phyloP scores from a whole-genome alignment of 257 asterid genomes.

The Solanum okadae region DNA sequence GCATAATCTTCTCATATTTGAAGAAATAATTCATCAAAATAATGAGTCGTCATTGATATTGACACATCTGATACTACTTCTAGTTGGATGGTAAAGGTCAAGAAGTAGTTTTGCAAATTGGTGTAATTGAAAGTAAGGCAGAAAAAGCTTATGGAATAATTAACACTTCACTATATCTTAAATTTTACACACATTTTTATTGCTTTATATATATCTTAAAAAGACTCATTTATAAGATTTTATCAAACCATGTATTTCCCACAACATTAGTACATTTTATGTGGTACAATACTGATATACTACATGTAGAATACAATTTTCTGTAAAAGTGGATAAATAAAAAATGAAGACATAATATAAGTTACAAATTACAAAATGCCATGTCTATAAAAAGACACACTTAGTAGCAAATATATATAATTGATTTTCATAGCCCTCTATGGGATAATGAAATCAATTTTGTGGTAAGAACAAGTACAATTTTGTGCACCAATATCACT shows the following conservation, averaged over 20 bases:
- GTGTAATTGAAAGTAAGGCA: neutral
- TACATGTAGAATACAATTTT: neutral
- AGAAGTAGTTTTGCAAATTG: neutral
- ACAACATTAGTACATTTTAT: neutral
- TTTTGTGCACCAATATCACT: constrained; percentile 1
- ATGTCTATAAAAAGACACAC: neutral
- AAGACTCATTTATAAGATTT: neutral
- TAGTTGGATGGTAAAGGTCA: neutral
- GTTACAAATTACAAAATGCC: neutral
- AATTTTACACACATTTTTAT: neutral
- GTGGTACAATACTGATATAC: neutral
- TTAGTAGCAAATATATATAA: neutral
- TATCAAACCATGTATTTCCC: neutral
- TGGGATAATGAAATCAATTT: neutral
- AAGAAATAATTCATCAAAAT: too few relatives aligned
- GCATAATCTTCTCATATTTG: neutral
- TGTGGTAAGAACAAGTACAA: neutral
- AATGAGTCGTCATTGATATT: too few relatives aligned
- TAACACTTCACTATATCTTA: neutral
- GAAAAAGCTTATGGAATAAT: neutral
- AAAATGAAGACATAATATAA: neutral
- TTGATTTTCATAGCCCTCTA: neutral
- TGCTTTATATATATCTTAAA: neutral
- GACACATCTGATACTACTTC: neutral
- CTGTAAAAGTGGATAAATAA: neutral